Conservation (phyloP, 495 filamentous ascomycete genomes). For the Penicillium subrubescens region DNA sequence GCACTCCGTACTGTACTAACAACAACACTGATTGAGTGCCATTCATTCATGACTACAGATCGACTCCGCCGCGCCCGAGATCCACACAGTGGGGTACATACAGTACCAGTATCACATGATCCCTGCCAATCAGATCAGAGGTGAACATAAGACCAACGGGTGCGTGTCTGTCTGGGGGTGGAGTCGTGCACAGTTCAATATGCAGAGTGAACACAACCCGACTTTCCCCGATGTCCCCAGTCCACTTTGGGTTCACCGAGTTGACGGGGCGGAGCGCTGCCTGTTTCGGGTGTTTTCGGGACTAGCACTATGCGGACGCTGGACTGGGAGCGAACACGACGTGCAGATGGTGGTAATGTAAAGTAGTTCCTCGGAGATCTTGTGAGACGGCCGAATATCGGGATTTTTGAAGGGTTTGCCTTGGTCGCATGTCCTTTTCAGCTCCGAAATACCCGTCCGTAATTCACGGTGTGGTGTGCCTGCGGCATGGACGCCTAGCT, state of each 20-base stretch:
- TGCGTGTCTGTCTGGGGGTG: slow-evolving; percentile 2
- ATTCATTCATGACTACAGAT: background rate
- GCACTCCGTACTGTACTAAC: background rate
- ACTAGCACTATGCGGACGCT: background rate
- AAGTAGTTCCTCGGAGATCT: background rate
- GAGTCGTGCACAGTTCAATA: background rate
- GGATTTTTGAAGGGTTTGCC: background rate
- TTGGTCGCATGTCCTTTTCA: background rate
- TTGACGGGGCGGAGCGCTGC: slow-evolving; percentile 20
- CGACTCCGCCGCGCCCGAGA: background rate
- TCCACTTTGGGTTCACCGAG: slow-evolving; percentile 45
- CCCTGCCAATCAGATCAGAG: slow-evolving; percentile 19
- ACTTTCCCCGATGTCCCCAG: slow-evolving; percentile 29
- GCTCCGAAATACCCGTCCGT: background rate
- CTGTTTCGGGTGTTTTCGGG: slow-evolving; percentile 29
- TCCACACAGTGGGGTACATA: slow-evolving; percentile 6
- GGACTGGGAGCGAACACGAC: background rate
- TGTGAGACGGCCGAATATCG: background rate
- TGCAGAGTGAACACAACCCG: slow-evolving; percentile 18
- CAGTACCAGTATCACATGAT: slow-evolving; percentile 29
- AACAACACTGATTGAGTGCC: background rate
- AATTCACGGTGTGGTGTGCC: background rate
- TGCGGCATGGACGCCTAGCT: background rate
- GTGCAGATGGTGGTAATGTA: background rate
- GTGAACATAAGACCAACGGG: slow-evolving; percentile 26